Evolutionary conservation across 257 asterid species (phyloP).

Genomic region (Leonotis leonurus): DNA sequence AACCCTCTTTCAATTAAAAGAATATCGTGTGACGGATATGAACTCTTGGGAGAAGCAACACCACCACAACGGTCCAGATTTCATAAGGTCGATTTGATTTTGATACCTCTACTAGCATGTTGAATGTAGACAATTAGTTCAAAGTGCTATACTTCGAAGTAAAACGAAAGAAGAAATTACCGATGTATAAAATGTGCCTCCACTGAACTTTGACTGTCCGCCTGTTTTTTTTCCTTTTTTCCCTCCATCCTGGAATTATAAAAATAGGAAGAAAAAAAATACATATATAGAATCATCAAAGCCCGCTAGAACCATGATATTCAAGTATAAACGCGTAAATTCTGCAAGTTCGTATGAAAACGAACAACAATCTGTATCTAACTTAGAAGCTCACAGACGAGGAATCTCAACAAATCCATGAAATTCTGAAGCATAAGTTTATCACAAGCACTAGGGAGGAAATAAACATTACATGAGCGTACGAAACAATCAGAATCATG

Average conservation of each 20-base stretch:
- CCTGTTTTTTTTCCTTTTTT: constrained; percentile 34
- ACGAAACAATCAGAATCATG: background rate
- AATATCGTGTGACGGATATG: background rate
- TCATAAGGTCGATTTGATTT: background rate
- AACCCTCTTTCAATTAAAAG: background rate
- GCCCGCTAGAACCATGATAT: background rate
- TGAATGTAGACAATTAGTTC: background rate
- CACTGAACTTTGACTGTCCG: constrained; percentile 27
- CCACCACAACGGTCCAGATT: background rate
- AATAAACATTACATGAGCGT: background rate
- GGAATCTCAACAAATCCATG: background rate
- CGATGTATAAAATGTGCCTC: constrained; percentile 36
- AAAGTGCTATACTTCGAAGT: background rate
- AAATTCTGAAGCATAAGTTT: background rate
- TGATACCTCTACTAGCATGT: background rate
- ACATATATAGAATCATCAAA: background rate
- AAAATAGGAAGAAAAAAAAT: background rate
- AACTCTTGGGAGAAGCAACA: background rate
- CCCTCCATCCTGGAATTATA: constrained; percentile 30
- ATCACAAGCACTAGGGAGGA: background rate
- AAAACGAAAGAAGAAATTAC: constrained; percentile 19
- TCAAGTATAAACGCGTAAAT: background rate
- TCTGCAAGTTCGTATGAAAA: background rate
- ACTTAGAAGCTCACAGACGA: background rate
- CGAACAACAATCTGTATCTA: background rate